Evolutionary conservation across 1,284 basidiomycete species (phyloP), one percentile per base, ranked within the genome.

Genomic region (Trametes hirsuta): DNA sequence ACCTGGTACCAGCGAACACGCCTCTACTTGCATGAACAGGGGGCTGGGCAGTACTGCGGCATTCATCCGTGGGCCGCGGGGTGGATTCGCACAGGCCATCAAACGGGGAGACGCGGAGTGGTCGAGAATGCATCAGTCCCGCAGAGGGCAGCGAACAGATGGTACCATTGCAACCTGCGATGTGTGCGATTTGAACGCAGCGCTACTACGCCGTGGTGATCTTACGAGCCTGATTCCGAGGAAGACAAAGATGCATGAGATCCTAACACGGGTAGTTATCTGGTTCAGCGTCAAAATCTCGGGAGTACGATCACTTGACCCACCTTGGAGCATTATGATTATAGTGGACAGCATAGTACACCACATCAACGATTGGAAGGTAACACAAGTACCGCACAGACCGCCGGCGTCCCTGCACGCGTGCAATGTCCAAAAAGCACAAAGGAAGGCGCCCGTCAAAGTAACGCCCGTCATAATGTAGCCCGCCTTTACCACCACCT

Each of bases 211-310:
- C 30, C 30, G 30, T 30, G 30, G 30, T 30, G 30, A 30, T 30
- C 30, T 15, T 15, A 25, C 34, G 21, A 6, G 6, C 6, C 11
- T 53, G 52, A 53, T 53, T 15, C 42, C 52, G 34, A 46, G 52
- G 52, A 34, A 53, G 52, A 46, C 52, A 46, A 42, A 25, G 52
- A 37, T 53, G 42, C 5, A 6, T 11, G n/a, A 39, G 49, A 42
- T 51, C 49, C 49, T 42, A 42, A 42, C 49, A 51, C 4, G 11
- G 18, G 9, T 3, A 5, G 10, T 9, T 4, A 11, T 22, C 15
- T 36, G 3, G 37, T 24, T 42, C 15, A 34, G 24, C 15, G 12
- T 24, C 34, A 36, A 9, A 14, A 36, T 22, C 41, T 34, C 25
- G 18, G n/a, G 41, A 15, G n/a, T 15, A 18, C 34, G 22, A 37